Conservation (phyloP, 305 asterid species). For the Fraxinus albicans region DNA sequence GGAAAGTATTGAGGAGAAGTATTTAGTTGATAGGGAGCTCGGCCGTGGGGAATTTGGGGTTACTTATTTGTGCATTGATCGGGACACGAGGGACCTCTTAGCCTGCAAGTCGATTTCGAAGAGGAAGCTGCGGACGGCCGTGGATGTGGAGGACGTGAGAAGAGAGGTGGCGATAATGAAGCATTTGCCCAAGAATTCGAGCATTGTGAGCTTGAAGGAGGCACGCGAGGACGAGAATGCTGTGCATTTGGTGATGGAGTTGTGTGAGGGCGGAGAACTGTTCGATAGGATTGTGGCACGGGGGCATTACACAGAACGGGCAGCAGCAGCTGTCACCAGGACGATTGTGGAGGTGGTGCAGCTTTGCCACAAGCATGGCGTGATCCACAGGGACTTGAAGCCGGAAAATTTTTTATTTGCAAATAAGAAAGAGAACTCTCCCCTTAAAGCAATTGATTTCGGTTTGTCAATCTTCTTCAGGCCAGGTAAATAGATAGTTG, state of each 20-base stretch:
- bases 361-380: slow-evolving; percentile 86
- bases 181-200: slow-evolving; percentile 74
- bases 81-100: slow-evolving; percentile 59
- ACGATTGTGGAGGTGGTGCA: slow-evolving; percentile 85
- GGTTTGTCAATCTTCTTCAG: slow-evolving; percentile 90
- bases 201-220: slow-evolving; percentile 75
- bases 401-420: slow-evolving; percentile 85
- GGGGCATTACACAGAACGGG: slow-evolving; percentile 84
- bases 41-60: slow-evolving; percentile 94
- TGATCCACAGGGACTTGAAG: slow-evolving; percentile 82
- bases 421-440: slow-evolving; percentile 86
- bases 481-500: slow-evolving; percentile 54
- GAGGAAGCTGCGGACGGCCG: slow-evolving; percentile 85
- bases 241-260: slow-evolving; percentile 87
- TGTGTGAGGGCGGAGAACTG: slow-evolving; percentile 92
- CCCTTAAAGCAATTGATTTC: slow-evolving; percentile 85
- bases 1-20: slow-evolving; percentile 74
- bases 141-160: slow-evolving; percentile 91
- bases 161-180: slow-evolving; percentile 90
- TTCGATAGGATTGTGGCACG: slow-evolving; percentile 93
- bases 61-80: slow-evolving; percentile 77
- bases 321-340: slow-evolving; percentile 72
- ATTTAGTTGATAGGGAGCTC: slow-evolving; percentile 67
- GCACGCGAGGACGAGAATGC: slow-evolving; percentile 92
- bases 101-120: slow-evolving; percentile 94